Percentiles rank a stretch among this genome's conserved stretches.
Conservation (phyloP, 2,329 filamentous ascomycete species). For the Drechslerella coelobrocha region DNA sequence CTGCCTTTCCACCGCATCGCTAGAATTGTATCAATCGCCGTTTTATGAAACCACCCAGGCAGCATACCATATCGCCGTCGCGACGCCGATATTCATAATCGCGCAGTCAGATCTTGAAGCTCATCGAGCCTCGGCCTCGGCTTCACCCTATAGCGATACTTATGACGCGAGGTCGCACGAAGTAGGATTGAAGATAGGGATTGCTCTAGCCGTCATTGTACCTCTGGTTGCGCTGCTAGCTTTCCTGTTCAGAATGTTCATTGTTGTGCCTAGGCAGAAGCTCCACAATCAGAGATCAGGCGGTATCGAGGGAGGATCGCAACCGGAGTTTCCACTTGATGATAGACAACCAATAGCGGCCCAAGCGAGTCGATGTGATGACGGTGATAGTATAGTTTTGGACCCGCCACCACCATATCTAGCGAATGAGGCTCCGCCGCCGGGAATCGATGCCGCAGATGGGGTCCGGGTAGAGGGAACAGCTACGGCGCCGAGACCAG, state of each 20-base stretch:
- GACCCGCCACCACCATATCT: constrained; percentile 19
- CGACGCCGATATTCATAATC: constrained; percentile 25
- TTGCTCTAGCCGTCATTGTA: constrained; percentile 15
- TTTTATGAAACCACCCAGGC: neutral
- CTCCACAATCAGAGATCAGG: neutral
- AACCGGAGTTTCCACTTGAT: neutral
- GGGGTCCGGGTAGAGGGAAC: neutral
- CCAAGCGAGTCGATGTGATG: constrained; percentile 6
- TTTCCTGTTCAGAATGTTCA: constrained; percentile 13
- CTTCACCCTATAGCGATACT: constrained; percentile 1
- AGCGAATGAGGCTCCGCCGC: neutral
- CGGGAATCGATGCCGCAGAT: neutral
- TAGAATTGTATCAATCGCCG: no score
- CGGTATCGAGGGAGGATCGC: neutral
- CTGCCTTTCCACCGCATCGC: no score
- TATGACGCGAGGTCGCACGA: neutral
- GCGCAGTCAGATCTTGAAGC: neutral
- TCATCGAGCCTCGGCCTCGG: neutral
- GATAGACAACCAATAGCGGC: neutral
- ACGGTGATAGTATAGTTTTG: constrained; percentile 16
- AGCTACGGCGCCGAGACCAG: neutral
- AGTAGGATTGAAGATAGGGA: constrained; percentile 16
- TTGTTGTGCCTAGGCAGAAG: constrained; percentile 3
- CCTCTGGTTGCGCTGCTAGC: constrained; percentile 11
- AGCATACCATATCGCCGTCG: constrained; percentile 5